A percentile compares a stretch with the other conserved stretches of the same genome.
phyloP scores from a whole-genome alignment of 148 eudicot species.

The Vaccinium corymbosum region DNA sequence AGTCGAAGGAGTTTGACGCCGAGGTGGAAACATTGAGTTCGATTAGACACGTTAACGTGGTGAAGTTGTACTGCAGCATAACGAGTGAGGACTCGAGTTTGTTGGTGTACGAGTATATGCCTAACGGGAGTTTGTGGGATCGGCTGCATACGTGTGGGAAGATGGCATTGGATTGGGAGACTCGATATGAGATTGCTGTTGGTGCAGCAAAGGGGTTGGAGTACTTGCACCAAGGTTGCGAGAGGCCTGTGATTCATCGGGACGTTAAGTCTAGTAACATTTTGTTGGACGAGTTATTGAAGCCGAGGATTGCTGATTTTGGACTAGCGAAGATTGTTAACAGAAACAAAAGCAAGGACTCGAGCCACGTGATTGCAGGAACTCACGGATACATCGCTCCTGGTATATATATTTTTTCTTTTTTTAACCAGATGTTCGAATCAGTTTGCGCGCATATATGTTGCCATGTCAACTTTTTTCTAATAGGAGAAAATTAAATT shows the following conservation, averaged over 20 bases:
- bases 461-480: too few relatives aligned
- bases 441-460: too few relatives aligned
- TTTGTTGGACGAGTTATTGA: slow-evolving; percentile 68
- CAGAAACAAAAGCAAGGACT: slow-evolving; percentile 31
- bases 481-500: too few relatives aligned
- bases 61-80: slow-evolving; percentile 79
- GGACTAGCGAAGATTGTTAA: slow-evolving; percentile 88
- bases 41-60: slow-evolving; percentile 82
- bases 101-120: slow-evolving; percentile 84
- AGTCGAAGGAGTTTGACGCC: slow-evolving; percentile 66
- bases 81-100: slow-evolving; percentile 88
- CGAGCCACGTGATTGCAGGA: slow-evolving; percentile 75
- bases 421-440: too few relatives aligned
- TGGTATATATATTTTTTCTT: slow-evolving; percentile 37
- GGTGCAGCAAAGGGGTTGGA: slow-evolving; percentile 86
- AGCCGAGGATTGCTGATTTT: slow-evolving; percentile 91
- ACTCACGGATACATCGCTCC: slow-evolving; percentile 96
- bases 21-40: slow-evolving; percentile 83
- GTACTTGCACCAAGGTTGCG: slow-evolving; percentile 87
- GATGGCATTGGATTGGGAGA: slow-evolving; percentile 64
- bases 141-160: slow-evolving; percentile 49
- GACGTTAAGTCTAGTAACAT: slow-evolving; percentile 96
- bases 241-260: slow-evolving; percentile 71
- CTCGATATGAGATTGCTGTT: slow-evolving; percentile 69
- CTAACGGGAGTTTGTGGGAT: slow-evolving; percentile 92